Evolutionary conservation across 768 basidiomycete genomes (phyloP), one percentile per base, ranked within the genome.

Genomic region (Serendipita sp.): DNA sequence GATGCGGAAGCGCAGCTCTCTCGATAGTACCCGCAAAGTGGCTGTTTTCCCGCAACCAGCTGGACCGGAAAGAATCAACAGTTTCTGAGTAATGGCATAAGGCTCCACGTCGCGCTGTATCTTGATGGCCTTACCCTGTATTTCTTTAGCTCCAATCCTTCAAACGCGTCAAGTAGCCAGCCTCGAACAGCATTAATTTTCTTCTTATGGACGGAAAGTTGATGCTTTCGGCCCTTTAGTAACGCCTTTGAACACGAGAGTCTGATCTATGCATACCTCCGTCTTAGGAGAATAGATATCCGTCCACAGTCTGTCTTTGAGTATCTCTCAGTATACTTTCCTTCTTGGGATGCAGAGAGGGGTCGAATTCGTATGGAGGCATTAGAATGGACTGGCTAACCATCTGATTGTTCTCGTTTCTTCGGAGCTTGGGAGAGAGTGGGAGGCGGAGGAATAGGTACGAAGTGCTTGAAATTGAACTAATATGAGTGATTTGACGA

Each of bases 31-130:
- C 32, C 83, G 81, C 2, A 98, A 68, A 0, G 91, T 91, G 0
- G 92, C 81, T 0, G 95, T 96, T 77, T 99, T 99, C 0, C 84
- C 95, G 0, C 85, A 83, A 1, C 95, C 95, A 5, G 95, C 86
- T 0, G 92, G 90, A 1, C 95, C 95, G 2, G 89, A 88, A 10
- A 99, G 75, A 0, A 83, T 83, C 4, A 98, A 80, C 34, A 99
- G 83, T 53, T 92, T 81, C 89, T 97, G 65, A 2, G 54, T 30
- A 64, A 44, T 35, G 54, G 54, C 28, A 35, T 24, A n/a, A 34
- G 44, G 30, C 37, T 41, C 13, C 11, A 18, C 7, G 3, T 45
- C 24, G 2, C 13, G 24, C 51, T 7, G 51, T 58, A 63, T 58
- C 54, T 63, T 10, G 4, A 34, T 44, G 8, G 56, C 78, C 84